Percentiles rank a stretch among this genome's conserved stretches.
phyloP scores from a whole-genome alignment of 768 basidiomycete species.

The Tulasnella sp. region DNA sequence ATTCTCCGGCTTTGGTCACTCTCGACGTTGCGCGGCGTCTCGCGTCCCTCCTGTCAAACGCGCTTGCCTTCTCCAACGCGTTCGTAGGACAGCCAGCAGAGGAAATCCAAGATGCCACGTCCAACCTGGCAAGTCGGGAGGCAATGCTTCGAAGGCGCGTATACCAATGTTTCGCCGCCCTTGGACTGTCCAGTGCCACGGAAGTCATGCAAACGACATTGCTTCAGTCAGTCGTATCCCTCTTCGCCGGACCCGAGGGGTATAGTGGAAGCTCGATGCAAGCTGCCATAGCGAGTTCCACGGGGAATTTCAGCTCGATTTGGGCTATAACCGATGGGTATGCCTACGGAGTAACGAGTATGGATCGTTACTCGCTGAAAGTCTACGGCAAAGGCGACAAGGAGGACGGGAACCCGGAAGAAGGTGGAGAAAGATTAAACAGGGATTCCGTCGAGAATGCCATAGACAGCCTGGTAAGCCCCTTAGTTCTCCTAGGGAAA shows the following conservation, averaged over 20 bases:
- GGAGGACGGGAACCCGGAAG: background rate
- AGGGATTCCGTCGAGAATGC: slow-evolving; percentile 70
- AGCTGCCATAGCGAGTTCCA: slow-evolving; percentile 78
- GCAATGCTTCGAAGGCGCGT: slow-evolving; percentile 72
- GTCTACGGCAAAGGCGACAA: background rate
- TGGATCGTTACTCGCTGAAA: slow-evolving; percentile 26
- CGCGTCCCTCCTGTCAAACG: slow-evolving; percentile 76
- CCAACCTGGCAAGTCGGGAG: slow-evolving; percentile 65
- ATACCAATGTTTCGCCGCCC: slow-evolving; percentile 76
- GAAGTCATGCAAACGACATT: slow-evolving; percentile 74
- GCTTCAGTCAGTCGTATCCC: slow-evolving; percentile 64
- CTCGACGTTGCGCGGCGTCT: slow-evolving; percentile 86
- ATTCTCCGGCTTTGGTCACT: slow-evolving; percentile 61
- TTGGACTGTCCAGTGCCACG: slow-evolving; percentile 68
- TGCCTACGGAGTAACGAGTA: slow-evolving; percentile 77
- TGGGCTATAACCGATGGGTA: slow-evolving; percentile 87
- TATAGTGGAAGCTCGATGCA: slow-evolving; percentile 78
- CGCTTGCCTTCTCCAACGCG: slow-evolving; percentile 78
- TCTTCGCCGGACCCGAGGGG: slow-evolving; percentile 80
- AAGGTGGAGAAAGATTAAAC: slow-evolving; percentile 27
- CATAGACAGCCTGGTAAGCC: slow-evolving; percentile 63
- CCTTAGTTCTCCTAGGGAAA: background rate
- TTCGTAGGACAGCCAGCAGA: slow-evolving; percentile 62
- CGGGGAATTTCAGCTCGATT: slow-evolving; percentile 70
- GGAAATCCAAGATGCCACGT: slow-evolving; percentile 30